A percentile compares a stretch with the other conserved stretches of the same genome.
Conservation (phyloP, 2,329 filamentous ascomycete species). For the Neofusicoccum umdonicola region DNA sequence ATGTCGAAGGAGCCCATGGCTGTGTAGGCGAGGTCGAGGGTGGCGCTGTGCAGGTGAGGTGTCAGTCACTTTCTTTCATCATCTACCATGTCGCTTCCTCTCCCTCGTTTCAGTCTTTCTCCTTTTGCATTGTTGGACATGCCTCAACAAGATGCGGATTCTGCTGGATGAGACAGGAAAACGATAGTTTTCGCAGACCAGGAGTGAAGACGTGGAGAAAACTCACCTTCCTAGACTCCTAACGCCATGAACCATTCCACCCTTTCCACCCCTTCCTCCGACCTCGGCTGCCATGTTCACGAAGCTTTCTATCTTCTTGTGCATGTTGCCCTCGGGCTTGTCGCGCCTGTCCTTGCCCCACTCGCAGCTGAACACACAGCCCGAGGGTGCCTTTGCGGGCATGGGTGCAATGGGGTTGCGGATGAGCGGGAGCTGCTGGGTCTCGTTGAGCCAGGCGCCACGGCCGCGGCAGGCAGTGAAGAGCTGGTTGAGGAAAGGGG, state of each 20-base stretch:
- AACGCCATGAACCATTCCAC: slow-evolving; percentile 77
- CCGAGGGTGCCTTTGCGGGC: slow-evolving; percentile 62
- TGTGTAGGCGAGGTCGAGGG: slow-evolving; percentile 70
- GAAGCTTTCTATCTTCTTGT: slow-evolving; percentile 71
- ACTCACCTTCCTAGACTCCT: slow-evolving; percentile 61
- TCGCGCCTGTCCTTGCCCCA: slow-evolving; percentile 78
- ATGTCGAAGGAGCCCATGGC: slow-evolving; percentile 76
- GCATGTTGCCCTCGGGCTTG: slow-evolving; percentile 63
- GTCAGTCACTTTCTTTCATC: neutral
- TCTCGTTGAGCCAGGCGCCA: slow-evolving; percentile 69
- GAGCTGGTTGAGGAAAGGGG: slow-evolving; percentile 66
- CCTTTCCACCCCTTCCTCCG: slow-evolving; percentile 61
- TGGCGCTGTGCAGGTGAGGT: slow-evolving; percentile 52
- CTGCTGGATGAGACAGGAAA: too few species aligned
- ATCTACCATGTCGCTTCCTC: too few species aligned
- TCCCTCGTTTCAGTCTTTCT: too few species aligned
- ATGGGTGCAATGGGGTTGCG: slow-evolving; percentile 62
- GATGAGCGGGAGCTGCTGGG: slow-evolving; percentile 61
- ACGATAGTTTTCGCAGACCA: too few species aligned
- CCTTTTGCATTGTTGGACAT: too few species aligned
- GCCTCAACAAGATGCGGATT: too few species aligned
- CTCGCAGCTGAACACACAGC: slow-evolving; percentile 72
- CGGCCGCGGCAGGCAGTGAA: slow-evolving; percentile 66
- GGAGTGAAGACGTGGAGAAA: neutral
- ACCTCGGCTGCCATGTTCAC: slow-evolving; percentile 70